Conservation (phyloP, 1,284 basidiomycete species). For the Peniophora sp. region DNA sequence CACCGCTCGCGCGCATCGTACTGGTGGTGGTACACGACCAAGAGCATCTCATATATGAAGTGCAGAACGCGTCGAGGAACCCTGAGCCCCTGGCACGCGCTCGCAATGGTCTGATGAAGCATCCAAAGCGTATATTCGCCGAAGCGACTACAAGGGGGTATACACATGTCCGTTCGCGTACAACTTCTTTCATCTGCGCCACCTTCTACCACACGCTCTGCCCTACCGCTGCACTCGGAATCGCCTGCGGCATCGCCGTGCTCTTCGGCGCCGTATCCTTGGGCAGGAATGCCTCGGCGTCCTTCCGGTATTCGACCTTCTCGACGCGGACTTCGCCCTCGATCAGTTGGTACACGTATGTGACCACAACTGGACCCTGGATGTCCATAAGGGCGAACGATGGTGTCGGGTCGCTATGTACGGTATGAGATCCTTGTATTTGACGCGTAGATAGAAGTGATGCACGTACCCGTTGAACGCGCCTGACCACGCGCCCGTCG, state of each 20-base stretch:
- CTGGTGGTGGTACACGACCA: no score
- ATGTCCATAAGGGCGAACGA: conserved; percentile 94
- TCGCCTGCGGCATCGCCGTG: conserved; percentile 37
- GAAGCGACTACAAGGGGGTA: no score
- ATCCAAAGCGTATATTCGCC: no score
- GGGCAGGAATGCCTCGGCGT: conserved; percentile 36
- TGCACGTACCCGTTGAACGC: conserved; percentile 52
- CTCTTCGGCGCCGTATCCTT: conserved; percentile 17
- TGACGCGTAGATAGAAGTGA: background rate
- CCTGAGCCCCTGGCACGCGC: no score
- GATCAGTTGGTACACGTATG: conserved; percentile 92
- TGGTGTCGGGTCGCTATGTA: conserved; percentile 52
- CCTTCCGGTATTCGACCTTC: conserved; percentile 77
- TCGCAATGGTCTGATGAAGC: no score
- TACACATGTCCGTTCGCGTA: no score
- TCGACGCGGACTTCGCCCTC: conserved; percentile 88
- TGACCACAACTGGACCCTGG: conserved; percentile 90
- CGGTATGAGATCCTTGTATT: background rate
- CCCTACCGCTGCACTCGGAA: conserved; percentile 25
- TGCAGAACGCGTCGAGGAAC: no score
- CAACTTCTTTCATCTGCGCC: no score
- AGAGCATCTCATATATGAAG: no score
- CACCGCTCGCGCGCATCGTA: no score
- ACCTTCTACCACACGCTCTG: conserved; percentile 25
- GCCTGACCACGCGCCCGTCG: conserved; percentile 91